Conservation (phyloP, 441 rosid genomes). For the Corymbia calophylla region DNA sequence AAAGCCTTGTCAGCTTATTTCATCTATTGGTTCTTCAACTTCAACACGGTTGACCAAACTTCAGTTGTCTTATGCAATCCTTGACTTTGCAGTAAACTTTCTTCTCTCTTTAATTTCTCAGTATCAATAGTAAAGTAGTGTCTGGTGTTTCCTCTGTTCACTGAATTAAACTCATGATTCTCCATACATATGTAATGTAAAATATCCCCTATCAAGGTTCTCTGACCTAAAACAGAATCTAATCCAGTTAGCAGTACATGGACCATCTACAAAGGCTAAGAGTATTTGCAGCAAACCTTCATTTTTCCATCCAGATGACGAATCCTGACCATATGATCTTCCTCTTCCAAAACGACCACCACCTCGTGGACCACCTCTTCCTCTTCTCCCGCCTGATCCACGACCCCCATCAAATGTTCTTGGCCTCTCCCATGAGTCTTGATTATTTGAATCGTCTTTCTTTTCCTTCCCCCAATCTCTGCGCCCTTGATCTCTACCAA, state of each 20-base stretch:
- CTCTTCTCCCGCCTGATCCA: constrained; percentile 45
- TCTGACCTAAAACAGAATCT: neutral
- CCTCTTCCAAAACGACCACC: constrained; percentile 46
- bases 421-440: neutral
- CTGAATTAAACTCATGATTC: neutral
- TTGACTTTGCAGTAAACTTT: neutral
- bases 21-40: neutral
- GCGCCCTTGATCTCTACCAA: neutral
- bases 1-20: neutral
- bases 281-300: constrained; percentile 3
- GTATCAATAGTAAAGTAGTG: neutral
- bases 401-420: constrained; percentile 14
- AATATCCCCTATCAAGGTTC: neutral
- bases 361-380: constrained; percentile 41
- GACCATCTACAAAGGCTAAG: neutral
- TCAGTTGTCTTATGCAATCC: neutral
- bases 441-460: neutral
- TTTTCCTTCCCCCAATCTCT: constrained; percentile 2
- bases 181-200: neutral
- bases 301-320: constrained; percentile 7
- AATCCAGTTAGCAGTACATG: neutral
- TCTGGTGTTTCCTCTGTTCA: neutral
- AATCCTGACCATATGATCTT: constrained; percentile 29
- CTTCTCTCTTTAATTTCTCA: neutral
- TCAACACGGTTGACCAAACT: neutral